Evolutionary conservation across 2,329 filamentous ascomycete species (phyloP).

Genomic region (Colletotrichum sp.): DNA sequence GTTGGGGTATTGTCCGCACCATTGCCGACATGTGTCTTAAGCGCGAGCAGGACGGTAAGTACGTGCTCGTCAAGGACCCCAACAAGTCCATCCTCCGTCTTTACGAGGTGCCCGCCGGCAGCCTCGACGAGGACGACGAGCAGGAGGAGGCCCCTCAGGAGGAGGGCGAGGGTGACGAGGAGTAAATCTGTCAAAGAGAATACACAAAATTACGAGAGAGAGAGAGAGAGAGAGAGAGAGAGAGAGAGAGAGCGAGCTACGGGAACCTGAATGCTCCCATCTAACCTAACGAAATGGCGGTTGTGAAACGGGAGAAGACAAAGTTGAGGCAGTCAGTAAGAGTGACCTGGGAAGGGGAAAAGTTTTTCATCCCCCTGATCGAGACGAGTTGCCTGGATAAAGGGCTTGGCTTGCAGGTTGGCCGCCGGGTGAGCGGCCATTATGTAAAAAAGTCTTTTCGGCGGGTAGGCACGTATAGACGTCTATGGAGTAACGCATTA

Average conservation of each 20-base stretch:
- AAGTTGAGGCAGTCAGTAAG: background rate
- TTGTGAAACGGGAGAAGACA: background rate
- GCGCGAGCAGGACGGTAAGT: constrained; percentile 76
- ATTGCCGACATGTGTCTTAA: constrained; percentile 93
- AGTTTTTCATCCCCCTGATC: background rate
- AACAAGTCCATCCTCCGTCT: constrained; percentile 95
- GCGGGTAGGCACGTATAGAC: constrained; percentile 18
- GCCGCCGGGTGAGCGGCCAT: constrained; percentile 11
- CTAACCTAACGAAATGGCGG: background rate
- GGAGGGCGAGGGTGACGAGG: constrained; percentile 40
- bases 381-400: constrained; percentile 2
- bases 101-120: constrained; percentile 87
- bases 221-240: background rate
- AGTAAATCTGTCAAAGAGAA: constrained; percentile 26
- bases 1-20: constrained; percentile 98
- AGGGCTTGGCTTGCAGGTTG: constrained; percentile 15
- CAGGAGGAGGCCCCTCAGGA: constrained; percentile 65
- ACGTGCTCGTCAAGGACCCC: constrained; percentile 85
- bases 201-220: background rate
- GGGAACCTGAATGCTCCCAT: background rate
- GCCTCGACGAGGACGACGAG: constrained; percentile 90
- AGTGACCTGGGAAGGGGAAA: background rate
- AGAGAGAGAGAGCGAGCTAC: background rate
- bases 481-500: constrained; percentile 23
- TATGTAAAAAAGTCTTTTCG: constrained; percentile 22